Evolutionary conservation across 441 rosid species (phyloP).

Genomic region (Pelargonium myrrhifolium): DNA sequence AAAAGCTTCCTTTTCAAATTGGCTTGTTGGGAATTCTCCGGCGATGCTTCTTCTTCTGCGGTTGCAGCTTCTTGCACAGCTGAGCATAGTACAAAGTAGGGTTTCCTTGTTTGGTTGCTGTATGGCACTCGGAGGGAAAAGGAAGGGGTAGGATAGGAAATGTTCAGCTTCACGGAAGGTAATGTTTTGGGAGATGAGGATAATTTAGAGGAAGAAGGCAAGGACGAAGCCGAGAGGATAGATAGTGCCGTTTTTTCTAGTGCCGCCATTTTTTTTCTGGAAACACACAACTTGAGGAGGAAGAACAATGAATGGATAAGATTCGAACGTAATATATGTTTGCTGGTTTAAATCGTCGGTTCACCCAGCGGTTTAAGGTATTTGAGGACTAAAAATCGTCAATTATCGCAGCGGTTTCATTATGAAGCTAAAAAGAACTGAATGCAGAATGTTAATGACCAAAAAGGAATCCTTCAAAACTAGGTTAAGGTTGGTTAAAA

Average conservation of each 20-base stretch:
- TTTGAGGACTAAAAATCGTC: no score
- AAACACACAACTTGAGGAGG: not conserved
- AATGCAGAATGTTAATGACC: no score
- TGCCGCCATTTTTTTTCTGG: conserved; percentile 38
- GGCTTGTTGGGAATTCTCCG: conserved; percentile 35
- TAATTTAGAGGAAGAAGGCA: conserved; percentile 24
- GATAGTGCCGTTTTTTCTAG: conserved; percentile 35
- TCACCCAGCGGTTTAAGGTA: no score
- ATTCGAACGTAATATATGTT: not conserved
- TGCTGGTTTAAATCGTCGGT: no score
- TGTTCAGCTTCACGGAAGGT: conserved; percentile 19
- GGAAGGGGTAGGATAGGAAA: conserved; percentile 20
- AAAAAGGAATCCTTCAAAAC: no score
- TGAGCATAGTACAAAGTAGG: conserved; percentile 35
- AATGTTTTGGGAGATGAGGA: conserved; percentile 20
- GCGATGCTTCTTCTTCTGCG: conserved; percentile 22
- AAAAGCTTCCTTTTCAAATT: conserved; percentile 57
- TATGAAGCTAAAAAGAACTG: no score
- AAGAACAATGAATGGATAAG: not conserved
- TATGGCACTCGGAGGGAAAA: conserved; percentile 16
- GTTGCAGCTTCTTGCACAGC: conserved; percentile 33
- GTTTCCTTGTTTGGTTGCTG: conserved; percentile 21
- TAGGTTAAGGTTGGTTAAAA: no score
- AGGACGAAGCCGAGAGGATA: conserved; percentile 25
- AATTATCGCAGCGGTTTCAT: no score